These are phyloP conservation scores for Starmerella stigmatis DNA, from an alignment of 805 yeast genomes.

Conservation along the genomic window DNA sequence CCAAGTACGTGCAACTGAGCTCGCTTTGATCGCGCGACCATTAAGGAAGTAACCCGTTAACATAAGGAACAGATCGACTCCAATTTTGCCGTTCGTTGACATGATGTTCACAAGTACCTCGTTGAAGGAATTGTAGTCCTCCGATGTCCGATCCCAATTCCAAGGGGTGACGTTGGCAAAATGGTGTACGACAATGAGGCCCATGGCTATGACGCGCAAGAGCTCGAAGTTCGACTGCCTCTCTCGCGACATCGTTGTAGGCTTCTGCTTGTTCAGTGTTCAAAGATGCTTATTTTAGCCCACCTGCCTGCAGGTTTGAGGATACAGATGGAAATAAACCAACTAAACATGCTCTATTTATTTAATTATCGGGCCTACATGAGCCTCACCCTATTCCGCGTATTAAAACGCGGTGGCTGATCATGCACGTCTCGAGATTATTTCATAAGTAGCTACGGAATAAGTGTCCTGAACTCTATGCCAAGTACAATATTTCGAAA, in stretches of 20 bases:
- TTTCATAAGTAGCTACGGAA: too few species aligned
- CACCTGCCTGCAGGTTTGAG: too few species aligned
- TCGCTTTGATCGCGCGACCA: conserved; percentile 6
- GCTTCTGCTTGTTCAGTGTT: too few species aligned
- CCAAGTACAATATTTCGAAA: too few species aligned
- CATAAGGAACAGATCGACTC: conserved; percentile 14
- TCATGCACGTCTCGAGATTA: too few species aligned
- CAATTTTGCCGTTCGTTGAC: conserved; percentile 15
- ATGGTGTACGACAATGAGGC: conserved; percentile 13
- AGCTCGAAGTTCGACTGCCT: conserved; percentile 14
- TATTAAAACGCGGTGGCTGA: too few species aligned
- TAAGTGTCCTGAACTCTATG: too few species aligned
- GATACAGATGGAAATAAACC: too few species aligned
- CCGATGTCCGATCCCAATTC: conserved; percentile 6
- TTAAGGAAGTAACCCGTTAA: conserved; percentile 16
- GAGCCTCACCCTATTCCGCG: not conserved
- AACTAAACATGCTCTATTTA: not conserved
- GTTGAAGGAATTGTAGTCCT: conserved; percentile 5
- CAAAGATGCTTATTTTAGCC: not conserved
- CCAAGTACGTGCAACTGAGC: conserved; percentile 16
- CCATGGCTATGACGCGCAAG: conserved; percentile 16
- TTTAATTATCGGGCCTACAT: not conserved
- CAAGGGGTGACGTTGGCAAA: conserved; percentile 8
- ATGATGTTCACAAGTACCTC: conserved; percentile 7
- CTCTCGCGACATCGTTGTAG: not conserved